Conservation (phyloP, 257 asterid genomes). For the Penstemon newberryi region DNA sequence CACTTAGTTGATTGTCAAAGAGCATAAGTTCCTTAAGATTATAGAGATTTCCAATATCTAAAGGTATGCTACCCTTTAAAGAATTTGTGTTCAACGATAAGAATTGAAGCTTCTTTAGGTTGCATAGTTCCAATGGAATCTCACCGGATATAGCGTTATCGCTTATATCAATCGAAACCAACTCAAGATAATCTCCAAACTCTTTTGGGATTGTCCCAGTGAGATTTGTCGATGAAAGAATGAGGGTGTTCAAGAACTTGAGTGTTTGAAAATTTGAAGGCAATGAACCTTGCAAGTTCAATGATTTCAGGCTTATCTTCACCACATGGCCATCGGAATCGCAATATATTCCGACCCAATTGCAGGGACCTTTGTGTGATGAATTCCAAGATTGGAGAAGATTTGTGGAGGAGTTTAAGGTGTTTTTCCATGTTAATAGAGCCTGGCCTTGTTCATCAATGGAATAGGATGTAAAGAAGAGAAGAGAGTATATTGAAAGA, state of each 20-base stretch:
- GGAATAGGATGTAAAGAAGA: conserved; percentile 48
- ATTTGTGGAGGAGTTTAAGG: conserved; percentile 43
- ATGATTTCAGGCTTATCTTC: conserved; percentile 49
- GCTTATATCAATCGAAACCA: conserved; percentile 59
- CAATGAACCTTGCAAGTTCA: conserved; percentile 76
- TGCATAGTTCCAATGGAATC: conserved; percentile 72
- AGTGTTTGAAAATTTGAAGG: conserved; percentile 70
- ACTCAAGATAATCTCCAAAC: conserved; percentile 61
- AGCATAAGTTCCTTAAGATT: conserved; percentile 52
- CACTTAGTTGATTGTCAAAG: conserved; percentile 79
- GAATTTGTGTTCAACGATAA: conserved; percentile 57
- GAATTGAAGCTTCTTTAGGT: conserved; percentile 49
- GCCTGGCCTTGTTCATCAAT: conserved; percentile 63
- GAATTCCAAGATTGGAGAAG: conserved; percentile 61
- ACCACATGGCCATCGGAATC: conserved; percentile 56
- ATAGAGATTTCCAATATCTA: conserved; percentile 58
- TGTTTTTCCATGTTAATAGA: conserved; percentile 71
- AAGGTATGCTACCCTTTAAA: conserved; percentile 65
- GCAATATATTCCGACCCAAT: conserved; percentile 79
- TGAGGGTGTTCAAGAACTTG: conserved; percentile 52
- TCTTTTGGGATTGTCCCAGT: conserved; percentile 74
- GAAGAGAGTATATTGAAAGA: conserved; percentile 26
- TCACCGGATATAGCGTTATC: conserved; percentile 70
- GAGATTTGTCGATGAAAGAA: conserved; percentile 73
- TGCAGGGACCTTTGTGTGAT: conserved; percentile 59